phyloP scores from a whole-genome alignment of 306 rosid species.

The Astragalus membranaceus region DNA sequence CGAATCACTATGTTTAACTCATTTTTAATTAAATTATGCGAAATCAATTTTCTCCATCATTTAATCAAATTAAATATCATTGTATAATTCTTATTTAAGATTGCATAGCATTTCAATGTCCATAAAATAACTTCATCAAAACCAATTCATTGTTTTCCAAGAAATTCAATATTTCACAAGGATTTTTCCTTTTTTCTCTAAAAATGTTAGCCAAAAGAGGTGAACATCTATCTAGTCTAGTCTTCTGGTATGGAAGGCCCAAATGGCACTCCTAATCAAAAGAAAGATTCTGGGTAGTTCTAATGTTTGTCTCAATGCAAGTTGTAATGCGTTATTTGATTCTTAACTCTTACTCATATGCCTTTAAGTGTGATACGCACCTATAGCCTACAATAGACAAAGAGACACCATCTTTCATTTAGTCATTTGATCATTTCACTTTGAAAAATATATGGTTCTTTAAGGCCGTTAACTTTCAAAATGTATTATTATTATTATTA shows the following conservation, averaged over 20 bases:
- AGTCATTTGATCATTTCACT: not conserved
- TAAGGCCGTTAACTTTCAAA: not conserved
- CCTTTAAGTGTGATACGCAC: slow-evolving; percentile 42
- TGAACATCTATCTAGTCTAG: not conserved
- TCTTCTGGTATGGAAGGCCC: too few relatives aligned
- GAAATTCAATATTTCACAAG: not conserved
- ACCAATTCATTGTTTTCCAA: not conserved
- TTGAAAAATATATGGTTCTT: not conserved
- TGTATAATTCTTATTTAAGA: too few relatives aligned
- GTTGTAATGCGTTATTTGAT: slow-evolving; percentile 41
- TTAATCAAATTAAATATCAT: too few relatives aligned
- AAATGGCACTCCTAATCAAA: not conserved
- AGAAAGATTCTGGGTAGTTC: slow-evolving; percentile 36
- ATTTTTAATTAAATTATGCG: too few relatives aligned
- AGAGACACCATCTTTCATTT: slow-evolving; percentile 60
- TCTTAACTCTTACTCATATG: slow-evolving; percentile 64
- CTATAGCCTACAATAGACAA: slow-evolving; percentile 54
- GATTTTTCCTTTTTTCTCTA: not conserved
- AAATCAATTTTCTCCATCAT: too few relatives aligned
- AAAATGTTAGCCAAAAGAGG: not conserved
- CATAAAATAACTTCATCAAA: too few relatives aligned
- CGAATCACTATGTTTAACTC: too few relatives aligned
- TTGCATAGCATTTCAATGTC: too few relatives aligned
- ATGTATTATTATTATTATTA: too few relatives aligned
- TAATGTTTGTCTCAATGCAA: slow-evolving; percentile 54